These are phyloP conservation scores for Yamagishiella unicocca DNA, from an alignment of 139 green algal species.

Conservation along the genomic window DNA sequence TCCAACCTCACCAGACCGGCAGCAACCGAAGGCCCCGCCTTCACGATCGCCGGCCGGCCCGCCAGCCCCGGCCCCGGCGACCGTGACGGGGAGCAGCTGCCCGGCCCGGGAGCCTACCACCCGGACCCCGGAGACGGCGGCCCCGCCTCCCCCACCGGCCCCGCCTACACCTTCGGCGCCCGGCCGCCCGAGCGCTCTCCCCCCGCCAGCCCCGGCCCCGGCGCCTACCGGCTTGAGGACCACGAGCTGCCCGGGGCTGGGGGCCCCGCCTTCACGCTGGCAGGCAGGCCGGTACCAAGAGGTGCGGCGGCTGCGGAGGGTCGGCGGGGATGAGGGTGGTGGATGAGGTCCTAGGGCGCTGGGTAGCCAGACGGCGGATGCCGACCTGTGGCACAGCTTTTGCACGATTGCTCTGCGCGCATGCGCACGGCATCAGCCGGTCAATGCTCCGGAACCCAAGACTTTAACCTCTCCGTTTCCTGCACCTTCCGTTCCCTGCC, in stretches of 20 bases:
- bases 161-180: slow-evolving; percentile 30
- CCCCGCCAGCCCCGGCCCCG: slow-evolving; percentile 16
- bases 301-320: neutral
- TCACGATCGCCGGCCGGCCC: slow-evolving; percentile 37
- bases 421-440: too few relatives aligned
- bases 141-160: slow-evolving; percentile 12
- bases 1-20: neutral
- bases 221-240: slow-evolving; percentile 17
- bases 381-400: too few relatives aligned
- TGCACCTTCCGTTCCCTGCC: neutral
- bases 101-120: slow-evolving; percentile 34
- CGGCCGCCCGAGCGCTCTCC: slow-evolving; percentile 18
- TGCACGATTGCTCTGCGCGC: too few relatives aligned
- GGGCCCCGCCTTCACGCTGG: slow-evolving; percentile 29
- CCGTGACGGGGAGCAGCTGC: neutral
- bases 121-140: neutral
- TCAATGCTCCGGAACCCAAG: too few relatives aligned
- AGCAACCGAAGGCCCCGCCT: slow-evolving; percentile 36
- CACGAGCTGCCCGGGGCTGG: neutral
- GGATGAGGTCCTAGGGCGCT: too few relatives aligned
- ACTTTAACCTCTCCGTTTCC: too few relatives aligned
- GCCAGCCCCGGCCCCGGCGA: neutral
- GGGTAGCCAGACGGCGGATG: too few relatives aligned
- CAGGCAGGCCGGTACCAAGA: neutral
- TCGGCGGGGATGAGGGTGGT: too few relatives aligned